Base-by-base conservation (phyloP, 2,329 filamentous ascomycete genomes). In the Clarireedia monteithiana region DNA sequence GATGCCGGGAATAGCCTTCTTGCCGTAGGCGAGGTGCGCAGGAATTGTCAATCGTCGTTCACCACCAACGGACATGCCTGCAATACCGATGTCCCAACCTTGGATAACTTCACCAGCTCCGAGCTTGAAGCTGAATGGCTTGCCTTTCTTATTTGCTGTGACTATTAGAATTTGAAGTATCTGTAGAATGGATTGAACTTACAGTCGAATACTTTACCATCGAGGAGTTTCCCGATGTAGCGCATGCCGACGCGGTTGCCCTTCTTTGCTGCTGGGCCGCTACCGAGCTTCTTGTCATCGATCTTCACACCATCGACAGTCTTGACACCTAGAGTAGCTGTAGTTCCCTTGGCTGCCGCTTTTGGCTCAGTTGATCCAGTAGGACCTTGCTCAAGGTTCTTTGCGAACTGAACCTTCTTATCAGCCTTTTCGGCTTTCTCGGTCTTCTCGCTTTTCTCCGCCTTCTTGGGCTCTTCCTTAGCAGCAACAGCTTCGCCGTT, bases 361-460 rank as follows among this genome's bases (percentile, higher is more conserved):
- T 54, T 77, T 72, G 39, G 59, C 58, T 75, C 73, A 62, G 81
- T 75, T 56, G 88, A 85, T 63, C 85, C 84, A 45, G 91, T 95
- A 61, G 94, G 94, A 58, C 94, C 94, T 74, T 95, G 91, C 79
- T 97, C 94, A 61, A 99, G 89, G 74, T 97, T 91, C 82, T 97
- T 96, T 70, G 94, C 92, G 72, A 99, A 99, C 74, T 96, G 90
- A 59, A 99, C 94, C 80, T 96, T 97, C 84, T 96, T 96, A 73
- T 88, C 87, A 56, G 78, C 76, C 79, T 85, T 84, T 62, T 72
- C 73, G 20, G 66, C 63, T 62, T 83, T 83, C 59, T 70, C 63
- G 12, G 72, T 60, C 44, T 68, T 61, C 60, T 73, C 73, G 12
- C 5, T 23, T 53, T 75, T 74, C 55, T 79, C 77, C 59, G 82